Percentiles rank a stretch among this genome's conserved stretches.
Evolutionary conservation across 768 basidiomycete species (phyloP).

Genomic region (Agrocybe chaxingu): DNA sequence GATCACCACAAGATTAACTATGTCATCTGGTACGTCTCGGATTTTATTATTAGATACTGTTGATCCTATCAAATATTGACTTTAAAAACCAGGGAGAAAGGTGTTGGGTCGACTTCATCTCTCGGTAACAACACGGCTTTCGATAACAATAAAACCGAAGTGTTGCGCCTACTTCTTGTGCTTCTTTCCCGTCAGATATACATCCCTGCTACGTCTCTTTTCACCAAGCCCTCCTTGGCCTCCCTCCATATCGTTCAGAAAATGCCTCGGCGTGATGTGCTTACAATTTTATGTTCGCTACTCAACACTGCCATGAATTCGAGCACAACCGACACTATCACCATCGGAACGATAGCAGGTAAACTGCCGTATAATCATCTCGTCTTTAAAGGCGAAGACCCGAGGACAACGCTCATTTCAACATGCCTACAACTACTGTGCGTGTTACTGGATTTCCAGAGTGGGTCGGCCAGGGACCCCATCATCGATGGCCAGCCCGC

Average conservation of each 20-base stretch:
- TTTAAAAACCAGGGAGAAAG: constrained; percentile 72
- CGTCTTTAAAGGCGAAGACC: constrained; percentile 86
- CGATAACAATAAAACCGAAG: constrained; percentile 84
- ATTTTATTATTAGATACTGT: neutral
- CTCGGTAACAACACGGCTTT: constrained; percentile 54
- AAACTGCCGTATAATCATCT: constrained; percentile 88
- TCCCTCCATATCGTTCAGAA: constrained; percentile 76
- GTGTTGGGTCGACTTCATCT: constrained; percentile 78
- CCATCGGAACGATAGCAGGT: constrained; percentile 68
- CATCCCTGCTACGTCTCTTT: constrained; percentile 63
- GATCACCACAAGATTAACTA: constrained; percentile 84
- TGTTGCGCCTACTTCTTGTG: constrained; percentile 84
- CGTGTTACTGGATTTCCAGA: constrained; percentile 77
- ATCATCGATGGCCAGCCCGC: constrained; percentile 38
- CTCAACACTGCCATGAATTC: constrained; percentile 88
- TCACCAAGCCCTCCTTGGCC: constrained; percentile 72
- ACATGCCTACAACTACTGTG: constrained; percentile 77
- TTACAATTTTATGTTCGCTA: constrained; percentile 90
- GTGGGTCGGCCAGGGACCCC: constrained; percentile 64
- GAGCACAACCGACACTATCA: constrained; percentile 42
- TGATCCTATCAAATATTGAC: neutral
- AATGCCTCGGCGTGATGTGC: constrained; percentile 74
- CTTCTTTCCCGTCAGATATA: constrained; percentile 92
- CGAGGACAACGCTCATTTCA: constrained; percentile 66
- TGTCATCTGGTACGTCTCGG: constrained; percentile 73